Evolutionary conservation across 176 grass and related monocot genomes (phyloP).

Genomic region (Oryza glumipatula): DNA sequence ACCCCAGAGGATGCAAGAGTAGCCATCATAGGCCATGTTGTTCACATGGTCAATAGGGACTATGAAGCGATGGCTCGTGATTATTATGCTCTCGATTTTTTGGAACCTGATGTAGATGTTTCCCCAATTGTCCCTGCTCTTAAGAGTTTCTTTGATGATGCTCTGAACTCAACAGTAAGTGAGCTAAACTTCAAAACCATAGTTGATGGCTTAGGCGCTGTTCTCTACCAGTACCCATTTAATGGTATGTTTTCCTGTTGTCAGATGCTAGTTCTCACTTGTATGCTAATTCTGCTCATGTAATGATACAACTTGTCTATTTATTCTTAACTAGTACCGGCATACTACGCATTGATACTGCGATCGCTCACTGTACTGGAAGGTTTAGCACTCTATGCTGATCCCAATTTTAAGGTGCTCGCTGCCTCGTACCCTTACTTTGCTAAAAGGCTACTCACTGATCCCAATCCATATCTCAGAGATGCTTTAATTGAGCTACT

Average conservation of each 20-base stretch:
- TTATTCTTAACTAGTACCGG: slow-evolving; percentile 73
- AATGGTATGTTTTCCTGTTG: slow-evolving; percentile 64
- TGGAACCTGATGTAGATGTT: slow-evolving; percentile 82
- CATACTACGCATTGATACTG: slow-evolving; percentile 95
- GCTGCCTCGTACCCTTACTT: slow-evolving; percentile 99
- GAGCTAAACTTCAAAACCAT: slow-evolving; percentile 98
- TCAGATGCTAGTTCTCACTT: slow-evolving; percentile 11
- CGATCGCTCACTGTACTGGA: slow-evolving; percentile 94
- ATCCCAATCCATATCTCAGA: slow-evolving; percentile 99
- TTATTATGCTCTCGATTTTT: slow-evolving; percentile 95
- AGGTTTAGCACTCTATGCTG: slow-evolving; percentile 94
- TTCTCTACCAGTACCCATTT: slow-evolving; percentile 95
- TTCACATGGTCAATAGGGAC: slow-evolving; percentile 98
- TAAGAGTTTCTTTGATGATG: slow-evolving; percentile 93
- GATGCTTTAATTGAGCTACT: slow-evolving; percentile 95
- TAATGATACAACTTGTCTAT: slow-evolving; percentile 37
- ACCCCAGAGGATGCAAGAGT: slow-evolving; percentile 92
- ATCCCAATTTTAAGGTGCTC: slow-evolving; percentile 97
- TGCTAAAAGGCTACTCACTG: slow-evolving; percentile 95
- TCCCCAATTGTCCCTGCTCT: slow-evolving; percentile 86
- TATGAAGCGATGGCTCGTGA: slow-evolving; percentile 96
- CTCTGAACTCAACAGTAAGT: slow-evolving; percentile 90
- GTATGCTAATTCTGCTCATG: slow-evolving; percentile 1
- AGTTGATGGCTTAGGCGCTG: slow-evolving; percentile 87
- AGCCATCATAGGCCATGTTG: slow-evolving; percentile 93